Conservation (phyloP, 176 grass and related monocot genomes). For the Rhynchospora breviuscula region DNA sequence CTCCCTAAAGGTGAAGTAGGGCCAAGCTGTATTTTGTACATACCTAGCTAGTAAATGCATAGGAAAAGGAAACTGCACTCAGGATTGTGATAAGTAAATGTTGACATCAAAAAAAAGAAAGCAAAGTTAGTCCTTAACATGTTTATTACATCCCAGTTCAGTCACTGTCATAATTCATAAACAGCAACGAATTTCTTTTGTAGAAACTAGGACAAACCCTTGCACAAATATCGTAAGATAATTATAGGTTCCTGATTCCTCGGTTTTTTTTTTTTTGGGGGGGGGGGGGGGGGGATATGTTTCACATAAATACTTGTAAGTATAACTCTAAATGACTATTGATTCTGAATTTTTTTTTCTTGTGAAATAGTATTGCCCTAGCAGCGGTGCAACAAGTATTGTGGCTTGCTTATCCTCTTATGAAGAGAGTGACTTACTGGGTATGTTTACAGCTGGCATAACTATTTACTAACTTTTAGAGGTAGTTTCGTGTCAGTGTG, state of each 20-base stretch:
- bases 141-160: background rate
- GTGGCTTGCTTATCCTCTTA: conserved; percentile 37
- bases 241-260: background rate
- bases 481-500: background rate
- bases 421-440: conserved; percentile 51
- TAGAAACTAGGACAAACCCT: no score
- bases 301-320: no score
- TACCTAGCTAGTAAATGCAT: background rate
- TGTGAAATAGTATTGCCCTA: background rate
- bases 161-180: no score
- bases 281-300: background rate
- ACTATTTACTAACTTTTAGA: background rate
- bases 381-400: conserved; percentile 5
- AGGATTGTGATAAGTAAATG: background rate
- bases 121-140: background rate
- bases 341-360: background rate
- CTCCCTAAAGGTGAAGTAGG: background rate
- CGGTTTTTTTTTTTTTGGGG: background rate
- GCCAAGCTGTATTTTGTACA: background rate
- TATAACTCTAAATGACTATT: background rate
- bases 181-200: no score
- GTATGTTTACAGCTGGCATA: conserved; percentile 8
- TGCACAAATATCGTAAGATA: background rate
- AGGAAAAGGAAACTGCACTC: background rate
- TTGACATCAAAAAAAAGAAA: background rate